Conservation (phyloP, 2,329 filamentous ascomycete species). For the Didymella arachidicola region DNA sequence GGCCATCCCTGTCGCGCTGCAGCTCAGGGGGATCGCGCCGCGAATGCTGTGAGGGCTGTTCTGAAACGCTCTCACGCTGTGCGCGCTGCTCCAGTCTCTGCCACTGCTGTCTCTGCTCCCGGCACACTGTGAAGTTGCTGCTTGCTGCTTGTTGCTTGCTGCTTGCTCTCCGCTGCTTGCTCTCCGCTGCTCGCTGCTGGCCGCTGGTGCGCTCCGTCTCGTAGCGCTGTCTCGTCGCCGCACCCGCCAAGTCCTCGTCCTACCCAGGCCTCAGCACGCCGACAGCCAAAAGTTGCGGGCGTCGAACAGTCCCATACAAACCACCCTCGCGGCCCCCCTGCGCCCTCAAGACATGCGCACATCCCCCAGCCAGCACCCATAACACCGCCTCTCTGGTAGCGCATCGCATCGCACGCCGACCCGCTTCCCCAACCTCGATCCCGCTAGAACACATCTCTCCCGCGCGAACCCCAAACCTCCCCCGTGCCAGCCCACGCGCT, state of each 20-base stretch:
- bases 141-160: background rate
- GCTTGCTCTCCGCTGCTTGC: background rate
- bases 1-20: constrained; percentile 20
- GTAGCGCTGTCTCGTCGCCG: constrained; percentile 6
- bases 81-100: constrained; percentile 3
- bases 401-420: constrained; percentile 8
- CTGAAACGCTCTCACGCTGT: constrained; percentile 11
- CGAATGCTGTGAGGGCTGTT: constrained; percentile 1
- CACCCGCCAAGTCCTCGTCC: constrained; percentile 10
- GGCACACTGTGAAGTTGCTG: background rate
- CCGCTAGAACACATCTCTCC: constrained; percentile 7
- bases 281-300: constrained; percentile 12
- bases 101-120: constrained; percentile 3
- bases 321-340: background rate
- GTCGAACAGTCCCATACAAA: constrained; percentile 3
- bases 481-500: constrained; percentile 14
- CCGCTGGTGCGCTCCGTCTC: constrained; percentile 2
- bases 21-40: constrained; percentile 19
- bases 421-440: constrained; percentile 20
- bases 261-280: constrained; percentile 8
- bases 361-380: constrained; percentile 1
- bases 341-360: constrained; percentile 14
- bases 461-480: background rate
- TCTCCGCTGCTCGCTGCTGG: background rate
- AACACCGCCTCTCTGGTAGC: constrained; percentile 1